phyloP scores from a whole-genome alignment of 495 filamentous ascomycete genomes.

The Melanomma pulvis-pyrius region DNA sequence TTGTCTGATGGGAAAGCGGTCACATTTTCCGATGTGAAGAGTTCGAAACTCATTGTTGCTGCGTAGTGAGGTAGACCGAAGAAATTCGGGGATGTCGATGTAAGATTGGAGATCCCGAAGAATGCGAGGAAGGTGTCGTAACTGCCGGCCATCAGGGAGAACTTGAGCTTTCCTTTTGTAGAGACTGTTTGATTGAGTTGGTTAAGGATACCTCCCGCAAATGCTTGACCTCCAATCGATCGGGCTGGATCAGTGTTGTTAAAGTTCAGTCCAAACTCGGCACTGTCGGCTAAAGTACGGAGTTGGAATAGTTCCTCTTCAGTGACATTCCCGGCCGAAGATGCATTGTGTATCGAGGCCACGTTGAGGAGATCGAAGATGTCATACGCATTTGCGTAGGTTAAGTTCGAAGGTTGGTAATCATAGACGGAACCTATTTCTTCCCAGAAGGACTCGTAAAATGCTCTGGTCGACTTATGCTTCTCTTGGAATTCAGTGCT shows the following conservation, averaged over 20 bases:
- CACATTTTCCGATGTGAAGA: constrained; percentile 50
- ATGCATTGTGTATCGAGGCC: constrained; percentile 11
- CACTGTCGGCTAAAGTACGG: constrained; percentile 15
- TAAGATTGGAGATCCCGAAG: constrained; percentile 55
- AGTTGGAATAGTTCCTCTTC: constrained; percentile 14
- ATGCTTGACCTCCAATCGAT: constrained; percentile 11
- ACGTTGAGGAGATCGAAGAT: constrained; percentile 19
- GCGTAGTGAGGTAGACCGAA: constrained; percentile 57
- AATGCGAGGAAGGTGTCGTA: constrained; percentile 57
- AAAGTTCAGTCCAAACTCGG: constrained; percentile 11
- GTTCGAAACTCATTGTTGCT: constrained; percentile 58
- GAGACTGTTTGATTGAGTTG: constrained; percentile 53
- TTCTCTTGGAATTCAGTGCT: constrained; percentile 11
- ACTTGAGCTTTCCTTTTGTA: constrained; percentile 47
- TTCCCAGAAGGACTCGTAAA: constrained; percentile 17
- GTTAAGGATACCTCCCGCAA: constrained; percentile 39
- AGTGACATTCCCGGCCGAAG: constrained; percentile 2
- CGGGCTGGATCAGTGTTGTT: constrained; percentile 4
- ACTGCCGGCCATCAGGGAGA: constrained; percentile 44
- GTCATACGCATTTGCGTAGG: constrained; percentile 18
- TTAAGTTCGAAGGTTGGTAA: constrained; percentile 5
- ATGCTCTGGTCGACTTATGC: constrained; percentile 11
- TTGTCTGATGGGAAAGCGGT: constrained; percentile 43
- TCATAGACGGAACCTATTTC: constrained; percentile 9
- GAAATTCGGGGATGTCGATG: constrained; percentile 43